Percentiles rank a stretch among this genome's conserved stretches.
Conservation (phyloP, 306 rosid species). For the Senna tora region DNA sequence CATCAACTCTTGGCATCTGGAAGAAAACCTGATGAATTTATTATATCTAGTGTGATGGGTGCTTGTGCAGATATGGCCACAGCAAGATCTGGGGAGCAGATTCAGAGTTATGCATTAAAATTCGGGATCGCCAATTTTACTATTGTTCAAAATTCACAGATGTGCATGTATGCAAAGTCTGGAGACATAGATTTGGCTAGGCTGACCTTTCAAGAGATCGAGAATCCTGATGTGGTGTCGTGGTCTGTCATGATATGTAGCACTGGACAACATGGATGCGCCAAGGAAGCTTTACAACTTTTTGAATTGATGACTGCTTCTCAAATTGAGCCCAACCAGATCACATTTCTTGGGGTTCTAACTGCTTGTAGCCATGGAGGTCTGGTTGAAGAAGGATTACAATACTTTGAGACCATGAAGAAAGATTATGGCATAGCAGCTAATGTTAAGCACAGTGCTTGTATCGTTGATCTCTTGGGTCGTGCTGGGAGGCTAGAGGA, state of each 20-base stretch:
- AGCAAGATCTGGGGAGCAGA: conserved; percentile 58
- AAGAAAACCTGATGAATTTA: conserved; percentile 53
- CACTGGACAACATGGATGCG: conserved; percentile 62
- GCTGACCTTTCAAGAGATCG: conserved; percentile 49
- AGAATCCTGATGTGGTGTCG: conserved; percentile 57
- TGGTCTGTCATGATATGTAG: conserved; percentile 66
- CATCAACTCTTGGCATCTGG: conserved; percentile 40
- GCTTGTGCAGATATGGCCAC: conserved; percentile 57
- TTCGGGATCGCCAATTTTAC: conserved; percentile 44
- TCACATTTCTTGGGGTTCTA: conserved; percentile 59
- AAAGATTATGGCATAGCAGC: conserved; percentile 44
- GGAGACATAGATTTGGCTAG: conserved; percentile 55
- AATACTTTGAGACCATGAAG: conserved; percentile 53
- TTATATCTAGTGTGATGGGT: conserved; percentile 52
- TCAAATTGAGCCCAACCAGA: conserved; percentile 53
- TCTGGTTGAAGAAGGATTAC: conserved; percentile 56
- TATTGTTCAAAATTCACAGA: conserved; percentile 54
- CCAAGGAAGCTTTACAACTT: conserved; percentile 49
- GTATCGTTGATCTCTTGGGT: conserved; percentile 62
- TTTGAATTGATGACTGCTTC: conserved; percentile 52
- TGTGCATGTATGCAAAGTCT: conserved; percentile 67
- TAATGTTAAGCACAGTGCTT: conserved; percentile 57
- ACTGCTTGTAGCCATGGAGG: conserved; percentile 74
- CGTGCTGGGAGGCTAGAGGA: conserved; percentile 58
- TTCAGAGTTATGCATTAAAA: conserved; percentile 55